phyloP scores from a whole-genome alignment of 1,284 basidiomycete genomes.

The Thelephora terrestris region DNA sequence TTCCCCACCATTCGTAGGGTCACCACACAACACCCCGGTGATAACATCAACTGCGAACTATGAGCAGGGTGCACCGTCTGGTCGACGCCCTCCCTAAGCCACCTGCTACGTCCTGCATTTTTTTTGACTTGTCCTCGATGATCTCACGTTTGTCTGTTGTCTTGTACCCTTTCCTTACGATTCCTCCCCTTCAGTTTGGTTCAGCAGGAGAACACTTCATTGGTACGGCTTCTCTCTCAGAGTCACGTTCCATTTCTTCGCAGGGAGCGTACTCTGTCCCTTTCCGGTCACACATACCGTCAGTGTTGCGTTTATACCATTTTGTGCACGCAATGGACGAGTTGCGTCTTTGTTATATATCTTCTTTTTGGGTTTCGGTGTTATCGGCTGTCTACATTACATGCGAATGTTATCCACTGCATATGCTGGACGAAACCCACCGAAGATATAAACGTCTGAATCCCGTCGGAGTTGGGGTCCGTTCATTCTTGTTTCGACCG shows the following conservation, averaged over 20 bases:
- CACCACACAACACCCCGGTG: not conserved
- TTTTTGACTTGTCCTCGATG: conserved; percentile 4
- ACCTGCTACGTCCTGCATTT: not conserved
- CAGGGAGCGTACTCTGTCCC: not conserved
- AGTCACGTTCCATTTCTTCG: conserved; percentile 3
- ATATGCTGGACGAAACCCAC: too few species aligned
- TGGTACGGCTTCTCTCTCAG: conserved; percentile 5
- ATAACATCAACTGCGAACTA: not conserved
- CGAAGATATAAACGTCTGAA: too few species aligned
- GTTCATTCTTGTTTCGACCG: too few species aligned
- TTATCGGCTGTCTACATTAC: too few species aligned
- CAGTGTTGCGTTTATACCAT: not conserved
- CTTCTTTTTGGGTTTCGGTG: too few species aligned
- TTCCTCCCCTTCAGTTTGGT: not conserved
- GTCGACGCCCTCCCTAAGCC: too few species aligned
- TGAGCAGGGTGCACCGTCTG: not conserved
- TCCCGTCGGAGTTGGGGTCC: too few species aligned
- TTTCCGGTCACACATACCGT: not conserved
- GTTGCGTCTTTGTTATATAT: too few species aligned
- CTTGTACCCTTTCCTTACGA: conserved; percentile 5
- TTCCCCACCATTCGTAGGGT: not conserved
- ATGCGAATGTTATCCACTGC: too few species aligned
- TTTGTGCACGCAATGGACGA: too few species aligned
- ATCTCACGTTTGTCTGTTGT: conserved; percentile 7
- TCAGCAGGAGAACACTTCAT: not conserved